A percentile compares a stretch with the other conserved stretches of the same genome.
These are phyloP conservation scores for Tetrapisispora namnaoensis DNA, from an alignment of 805 yeast genomes.

Conservation along the genomic window DNA sequence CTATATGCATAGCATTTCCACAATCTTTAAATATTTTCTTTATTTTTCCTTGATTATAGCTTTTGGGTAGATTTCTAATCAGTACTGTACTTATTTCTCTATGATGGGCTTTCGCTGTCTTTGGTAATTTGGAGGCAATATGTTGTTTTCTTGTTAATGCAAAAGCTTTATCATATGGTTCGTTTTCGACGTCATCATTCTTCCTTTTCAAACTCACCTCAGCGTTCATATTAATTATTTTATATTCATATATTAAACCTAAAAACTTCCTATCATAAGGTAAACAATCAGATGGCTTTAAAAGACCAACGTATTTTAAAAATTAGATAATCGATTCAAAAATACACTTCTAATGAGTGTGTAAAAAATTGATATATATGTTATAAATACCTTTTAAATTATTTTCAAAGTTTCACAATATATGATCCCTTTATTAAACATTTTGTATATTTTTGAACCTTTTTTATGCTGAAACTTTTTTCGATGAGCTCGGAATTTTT, in stretches of 20 bases:
- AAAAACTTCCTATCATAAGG: too few relatives aligned
- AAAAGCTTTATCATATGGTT: neutral
- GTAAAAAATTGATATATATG: too few relatives aligned
- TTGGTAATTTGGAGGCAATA: neutral
- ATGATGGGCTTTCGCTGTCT: constrained; percentile 6
- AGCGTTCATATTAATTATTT: neutral
- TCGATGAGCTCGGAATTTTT: too few relatives aligned
- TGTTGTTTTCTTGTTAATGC: neutral
- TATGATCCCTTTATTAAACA: neutral
- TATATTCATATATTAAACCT: neutral
- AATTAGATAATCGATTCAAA: too few relatives aligned
- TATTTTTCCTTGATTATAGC: constrained; percentile 33
- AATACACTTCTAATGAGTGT: too few relatives aligned
- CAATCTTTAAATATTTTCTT: constrained; percentile 45
- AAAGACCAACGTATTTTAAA: too few relatives aligned
- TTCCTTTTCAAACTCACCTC: neutral
- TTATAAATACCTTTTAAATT: too few relatives aligned
- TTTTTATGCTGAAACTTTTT: too few relatives aligned
- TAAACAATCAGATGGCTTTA: too few relatives aligned
- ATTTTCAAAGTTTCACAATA: neutral
- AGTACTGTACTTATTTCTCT: constrained; percentile 52
- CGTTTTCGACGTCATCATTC: neutral
- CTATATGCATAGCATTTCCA: constrained; percentile 41
- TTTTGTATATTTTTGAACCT: too few relatives aligned
- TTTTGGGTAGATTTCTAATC: constrained; percentile 39